phyloP scores from a whole-genome alignment of 805 yeast genomes.

The Zygosaccharomyces siamensis region DNA sequence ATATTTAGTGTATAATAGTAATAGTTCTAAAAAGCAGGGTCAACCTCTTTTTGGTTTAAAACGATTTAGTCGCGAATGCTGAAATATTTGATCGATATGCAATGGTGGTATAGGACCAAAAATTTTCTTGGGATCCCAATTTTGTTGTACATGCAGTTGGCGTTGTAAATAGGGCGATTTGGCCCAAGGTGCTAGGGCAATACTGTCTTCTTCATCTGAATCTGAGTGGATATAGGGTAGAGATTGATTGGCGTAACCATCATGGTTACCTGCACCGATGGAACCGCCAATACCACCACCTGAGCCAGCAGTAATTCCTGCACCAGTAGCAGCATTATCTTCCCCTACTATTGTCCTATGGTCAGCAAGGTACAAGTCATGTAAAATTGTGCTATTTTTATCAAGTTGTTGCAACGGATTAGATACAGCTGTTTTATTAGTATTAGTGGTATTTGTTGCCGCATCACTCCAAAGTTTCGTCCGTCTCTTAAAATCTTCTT shows the following conservation, averaged over 20 bases:
- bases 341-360: conserved; percentile 28
- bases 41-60: conserved; percentile 38
- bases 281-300: background rate
- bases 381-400: conserved; percentile 10
- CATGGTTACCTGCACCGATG: conserved; percentile 2
- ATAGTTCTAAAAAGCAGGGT: background rate
- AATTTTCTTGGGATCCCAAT: conserved; percentile 58
- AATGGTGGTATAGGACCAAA: conserved; percentile 74
- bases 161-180: conserved; percentile 50
- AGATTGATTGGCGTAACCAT: conserved; percentile 21
- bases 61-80: conserved; percentile 43
- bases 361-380: conserved; percentile 30
- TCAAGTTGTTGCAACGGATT: conserved; percentile 5
- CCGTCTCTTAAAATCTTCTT: conserved; percentile 24
- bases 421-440: background rate
- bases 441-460: background rate
- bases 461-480: conserved; percentile 17
- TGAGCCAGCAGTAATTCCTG: background rate
- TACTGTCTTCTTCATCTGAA: conserved; percentile 50
- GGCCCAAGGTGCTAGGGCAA: conserved; percentile 57
- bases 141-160: conserved; percentile 43
- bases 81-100: conserved; percentile 65
- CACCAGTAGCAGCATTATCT: background rate
- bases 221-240: conserved; percentile 48
- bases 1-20: conserved; percentile 2